These are phyloP conservation scores for Pichia sp. DNA, from an alignment of 1,139 yeast genomes.

Conservation along the genomic window DNA sequence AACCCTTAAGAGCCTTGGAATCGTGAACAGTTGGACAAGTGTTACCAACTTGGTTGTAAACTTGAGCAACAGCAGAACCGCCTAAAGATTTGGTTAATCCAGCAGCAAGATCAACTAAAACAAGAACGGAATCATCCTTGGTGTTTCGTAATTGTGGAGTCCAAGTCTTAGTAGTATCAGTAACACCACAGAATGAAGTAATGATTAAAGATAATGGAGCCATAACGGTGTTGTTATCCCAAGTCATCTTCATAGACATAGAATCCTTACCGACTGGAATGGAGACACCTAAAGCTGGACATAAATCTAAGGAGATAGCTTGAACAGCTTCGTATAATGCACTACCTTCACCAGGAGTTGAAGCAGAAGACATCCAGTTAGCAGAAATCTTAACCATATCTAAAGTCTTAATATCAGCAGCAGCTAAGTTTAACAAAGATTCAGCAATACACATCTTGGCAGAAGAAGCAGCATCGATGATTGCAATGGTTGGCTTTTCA, in stretches of 20 bases:
- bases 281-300: slow-evolving; percentile 88
- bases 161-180: slow-evolving; percentile 88
- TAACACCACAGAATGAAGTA: slow-evolving; percentile 90
- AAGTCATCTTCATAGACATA: slow-evolving; percentile 99
- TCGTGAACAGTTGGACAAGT: slow-evolving; percentile 83
- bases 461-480: slow-evolving; percentile 92
- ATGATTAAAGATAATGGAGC: slow-evolving; percentile 93
- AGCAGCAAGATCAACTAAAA: slow-evolving; percentile 78
- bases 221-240: slow-evolving; percentile 91
- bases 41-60: slow-evolving; percentile 82
- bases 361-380: slow-evolving; percentile 99
- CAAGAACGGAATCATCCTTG: slow-evolving; percentile 58
- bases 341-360: slow-evolving; percentile 94
- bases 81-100: slow-evolving; percentile 65
- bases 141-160: slow-evolving; percentile 69
- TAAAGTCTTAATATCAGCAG: slow-evolving; percentile 81
- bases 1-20: slow-evolving; percentile 57
- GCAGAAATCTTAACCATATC: slow-evolving; percentile 87
- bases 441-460: slow-evolving; percentile 98
- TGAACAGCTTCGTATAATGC: slow-evolving; percentile 96
- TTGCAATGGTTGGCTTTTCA: slow-evolving; percentile 89
- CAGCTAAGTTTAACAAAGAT: slow-evolving; percentile 82
- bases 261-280: slow-evolving; percentile 99
- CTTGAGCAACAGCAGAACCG: slow-evolving; percentile 95
- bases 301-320: slow-evolving; percentile 91